Evolutionary conservation across 2,329 filamentous ascomycete species (phyloP), one percentile per base, ranked within the genome.

Genomic region (Emergomyces africanus): DNA sequence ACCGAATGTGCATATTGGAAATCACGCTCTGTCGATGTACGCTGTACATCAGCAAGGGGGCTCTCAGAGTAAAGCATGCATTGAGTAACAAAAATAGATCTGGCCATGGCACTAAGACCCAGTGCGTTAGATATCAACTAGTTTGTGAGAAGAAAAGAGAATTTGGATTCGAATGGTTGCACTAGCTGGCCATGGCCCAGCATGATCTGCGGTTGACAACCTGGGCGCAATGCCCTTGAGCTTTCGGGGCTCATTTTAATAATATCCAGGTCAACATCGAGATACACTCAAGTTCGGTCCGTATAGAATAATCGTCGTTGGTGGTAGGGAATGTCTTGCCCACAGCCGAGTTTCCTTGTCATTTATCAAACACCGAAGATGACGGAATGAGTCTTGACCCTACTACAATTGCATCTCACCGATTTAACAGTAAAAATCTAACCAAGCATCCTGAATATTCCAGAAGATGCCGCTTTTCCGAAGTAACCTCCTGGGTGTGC

Each of bases 311-410:
- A 57, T 90, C 1, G 89, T 96, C 12, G 87, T 96, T 62, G 90
- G 90, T 62, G 90, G 96, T 67, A 90, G 96, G 70, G 78, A 87
- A 23, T 87, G 96, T 75, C 77, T 95, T 58, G 90, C 90, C 23
- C 96, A 96, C 72, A 96, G 96, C 70, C 85, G 91, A 60, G 90
- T 96, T 35, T 90, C 90, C 3, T 78, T 96, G 56, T 95, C 90
- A 2, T 89, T 5, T 8, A 8, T 35, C 8, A 89, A 65, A 89
- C 95, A 73, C 82, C 57, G 82, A 87, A 65, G 86, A 94, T 46
- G 89, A 95, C 82, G 65, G 85, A 89, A 79, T 95, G 90, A 89
- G 87, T 89, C 72, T 58, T 77, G 61, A 53, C 15, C n/a, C n/a
- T 39, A 33, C 28, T 25, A 8, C 10, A 15, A 12, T 14, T 9